Evolutionary conservation across 202 grass and related monocot species (phyloP).

Genomic region (Thinopyrum obtusiflorum): DNA sequence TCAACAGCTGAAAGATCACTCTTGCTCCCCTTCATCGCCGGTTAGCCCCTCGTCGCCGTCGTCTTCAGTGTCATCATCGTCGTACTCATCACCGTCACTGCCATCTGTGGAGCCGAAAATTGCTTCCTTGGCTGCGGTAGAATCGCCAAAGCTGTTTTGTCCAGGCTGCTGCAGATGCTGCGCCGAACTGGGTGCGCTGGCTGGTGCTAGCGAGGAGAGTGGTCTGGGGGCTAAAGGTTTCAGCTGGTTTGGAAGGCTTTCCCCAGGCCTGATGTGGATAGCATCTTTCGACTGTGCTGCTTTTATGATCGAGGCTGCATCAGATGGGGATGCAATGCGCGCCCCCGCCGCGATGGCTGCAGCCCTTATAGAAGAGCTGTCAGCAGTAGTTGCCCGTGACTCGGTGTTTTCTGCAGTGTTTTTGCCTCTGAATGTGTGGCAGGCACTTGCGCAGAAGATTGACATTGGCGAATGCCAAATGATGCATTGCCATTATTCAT

Average conservation of each 20-base stretch:
- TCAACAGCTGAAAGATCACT: conserved; percentile 25
- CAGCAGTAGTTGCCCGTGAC: conserved; percentile 8
- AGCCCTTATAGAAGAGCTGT: conserved; percentile 51
- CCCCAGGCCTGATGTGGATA: conserved; percentile 46
- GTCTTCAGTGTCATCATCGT: conserved; percentile 29
- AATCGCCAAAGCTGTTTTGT: conserved; percentile 30
- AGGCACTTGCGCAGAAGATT: conserved; percentile 31
- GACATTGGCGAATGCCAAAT: conserved; percentile 24
- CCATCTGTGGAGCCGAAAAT: conserved; percentile 51
- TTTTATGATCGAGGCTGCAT: conserved; percentile 65
- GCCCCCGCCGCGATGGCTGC: conserved; percentile 59
- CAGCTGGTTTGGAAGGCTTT: conserved; percentile 41
- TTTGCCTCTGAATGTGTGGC: conserved; percentile 26
- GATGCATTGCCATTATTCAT: conserved; percentile 33
- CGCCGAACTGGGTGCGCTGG: conserved; percentile 3
- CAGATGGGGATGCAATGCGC: conserved; percentile 51
- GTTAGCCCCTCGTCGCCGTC: conserved; percentile 30
- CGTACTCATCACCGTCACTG: conserved; percentile 30
- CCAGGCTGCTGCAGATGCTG: conserved; percentile 12
- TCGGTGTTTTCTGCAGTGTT: conserved; percentile 9
- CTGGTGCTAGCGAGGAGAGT: not conserved
- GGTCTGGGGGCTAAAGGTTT: conserved; percentile 50
- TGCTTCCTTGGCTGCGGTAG: conserved; percentile 33
- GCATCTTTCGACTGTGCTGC: conserved; percentile 48
- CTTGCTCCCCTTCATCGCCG: conserved; percentile 28